Evolutionary conservation across 208 protist species (phyloP).

Genomic region (Crithidia brevicula): DNA sequence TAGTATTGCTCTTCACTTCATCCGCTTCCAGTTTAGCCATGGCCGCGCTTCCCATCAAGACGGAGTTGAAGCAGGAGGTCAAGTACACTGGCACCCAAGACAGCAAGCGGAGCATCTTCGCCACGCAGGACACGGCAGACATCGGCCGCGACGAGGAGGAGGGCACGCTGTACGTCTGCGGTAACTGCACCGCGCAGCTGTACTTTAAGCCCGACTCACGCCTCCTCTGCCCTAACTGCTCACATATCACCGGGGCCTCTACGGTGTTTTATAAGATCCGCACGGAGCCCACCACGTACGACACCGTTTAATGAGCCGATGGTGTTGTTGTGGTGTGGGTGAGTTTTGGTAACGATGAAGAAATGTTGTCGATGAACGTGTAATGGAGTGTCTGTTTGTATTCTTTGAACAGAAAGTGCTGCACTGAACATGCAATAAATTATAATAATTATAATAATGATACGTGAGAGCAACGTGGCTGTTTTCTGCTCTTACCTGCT

Average conservation of each 20-base stretch:
- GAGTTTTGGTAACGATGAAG: too few relatives aligned
- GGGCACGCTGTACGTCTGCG: constrained; percentile 80
- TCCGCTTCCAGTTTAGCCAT: constrained; percentile 13
- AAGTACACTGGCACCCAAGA: constrained; percentile 37
- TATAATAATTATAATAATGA: too few relatives aligned
- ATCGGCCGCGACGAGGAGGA: constrained; percentile 24
- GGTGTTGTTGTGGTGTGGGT: too few relatives aligned
- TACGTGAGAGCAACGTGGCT: too few relatives aligned
- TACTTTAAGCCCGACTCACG: constrained; percentile 50
- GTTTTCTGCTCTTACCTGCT: too few relatives aligned
- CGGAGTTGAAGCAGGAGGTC: constrained; percentile 29
- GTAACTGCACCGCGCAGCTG: constrained; percentile 78
- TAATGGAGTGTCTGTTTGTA: too few relatives aligned
- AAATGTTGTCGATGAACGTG: too few relatives aligned
- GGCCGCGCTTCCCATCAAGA: constrained; percentile 23
- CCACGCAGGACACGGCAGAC: constrained; percentile 17
- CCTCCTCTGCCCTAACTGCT: constrained; percentile 81
- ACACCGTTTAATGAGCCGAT: constrained; percentile 91
- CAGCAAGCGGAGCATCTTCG: constrained; percentile 19
- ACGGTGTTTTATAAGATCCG: constrained; percentile 92
- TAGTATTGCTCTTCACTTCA: background rate
- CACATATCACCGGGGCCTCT: constrained; percentile 81
- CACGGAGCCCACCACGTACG: constrained; percentile 82
- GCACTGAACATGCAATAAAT: too few relatives aligned
- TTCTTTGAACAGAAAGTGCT: too few relatives aligned